phyloP scores from a whole-genome alignment of 2,329 filamentous ascomycete species.

The Pezicula radicicola region DNA sequence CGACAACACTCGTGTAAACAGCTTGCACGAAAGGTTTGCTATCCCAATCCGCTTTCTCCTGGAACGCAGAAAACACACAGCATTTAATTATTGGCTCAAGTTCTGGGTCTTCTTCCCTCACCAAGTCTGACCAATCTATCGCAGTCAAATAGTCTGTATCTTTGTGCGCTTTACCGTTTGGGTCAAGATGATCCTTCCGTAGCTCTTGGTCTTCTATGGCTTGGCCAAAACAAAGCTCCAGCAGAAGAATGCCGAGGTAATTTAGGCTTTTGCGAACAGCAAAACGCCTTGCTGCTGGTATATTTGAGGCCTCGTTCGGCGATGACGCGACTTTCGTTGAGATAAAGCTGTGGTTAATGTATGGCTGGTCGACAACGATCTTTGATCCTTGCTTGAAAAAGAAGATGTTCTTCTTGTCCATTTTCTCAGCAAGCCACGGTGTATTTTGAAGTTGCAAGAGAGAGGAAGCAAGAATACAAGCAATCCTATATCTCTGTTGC shows the following conservation, averaged over 20 bases:
- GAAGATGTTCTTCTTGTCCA: slow-evolving; percentile 20
- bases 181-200: slow-evolving; percentile 7
- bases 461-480: slow-evolving; percentile 18
- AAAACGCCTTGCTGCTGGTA: background rate
- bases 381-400: slow-evolving; percentile 13
- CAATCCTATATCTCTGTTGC: slow-evolving; percentile 18
- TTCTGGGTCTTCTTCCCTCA: slow-evolving; percentile 16
- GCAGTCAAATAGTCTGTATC: slow-evolving; percentile 17
- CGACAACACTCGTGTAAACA: slow-evolving; percentile 19
- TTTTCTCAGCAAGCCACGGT: slow-evolving; percentile 16
- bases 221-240: slow-evolving; percentile 23
- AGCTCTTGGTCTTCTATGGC: slow-evolving; percentile 17
- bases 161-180: slow-evolving; percentile 12
- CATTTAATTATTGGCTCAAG: slow-evolving; percentile 15
- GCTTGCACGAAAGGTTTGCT: slow-evolving; percentile 16
- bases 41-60: slow-evolving; percentile 19
- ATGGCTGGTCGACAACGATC: slow-evolving; percentile 16
- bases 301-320: background rate
- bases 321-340: background rate
- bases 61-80: slow-evolving; percentile 16
- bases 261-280: slow-evolving; percentile 10
- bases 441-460: slow-evolving; percentile 20
- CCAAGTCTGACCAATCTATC: slow-evolving; percentile 15
- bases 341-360: slow-evolving; percentile 11
- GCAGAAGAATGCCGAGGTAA: slow-evolving; percentile 19